These are phyloP conservation scores for Boeremia exigua DNA, from an alignment of 2,329 filamentous ascomycete species.

Conservation along the genomic window DNA sequence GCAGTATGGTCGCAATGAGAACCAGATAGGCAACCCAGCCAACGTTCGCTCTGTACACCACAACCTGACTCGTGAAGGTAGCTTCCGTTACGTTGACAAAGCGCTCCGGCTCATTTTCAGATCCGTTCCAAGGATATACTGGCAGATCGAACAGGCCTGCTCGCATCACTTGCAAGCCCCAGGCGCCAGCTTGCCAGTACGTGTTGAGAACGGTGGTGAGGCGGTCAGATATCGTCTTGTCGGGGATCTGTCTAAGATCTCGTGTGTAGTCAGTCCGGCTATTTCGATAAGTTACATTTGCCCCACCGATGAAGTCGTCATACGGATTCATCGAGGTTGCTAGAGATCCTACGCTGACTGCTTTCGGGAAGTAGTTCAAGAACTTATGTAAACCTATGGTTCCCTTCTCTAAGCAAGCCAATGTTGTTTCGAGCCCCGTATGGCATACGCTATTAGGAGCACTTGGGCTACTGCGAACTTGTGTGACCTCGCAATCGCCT, in stretches of 20 bases:
- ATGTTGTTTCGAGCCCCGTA: neutral
- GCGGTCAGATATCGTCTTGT: neutral
- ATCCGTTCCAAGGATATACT: neutral
- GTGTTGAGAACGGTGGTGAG: slow-evolving; percentile 8
- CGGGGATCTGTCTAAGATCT: neutral
- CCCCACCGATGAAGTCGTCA: neutral
- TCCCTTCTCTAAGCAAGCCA: neutral
- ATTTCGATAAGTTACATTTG: neutral
- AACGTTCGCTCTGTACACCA: neutral
- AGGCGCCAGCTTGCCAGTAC: slow-evolving; percentile 2
- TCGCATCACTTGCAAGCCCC: neutral
- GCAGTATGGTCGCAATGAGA: neutral
- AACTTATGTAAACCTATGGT: neutral
- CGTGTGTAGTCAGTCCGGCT: neutral
- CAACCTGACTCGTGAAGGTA: neutral
- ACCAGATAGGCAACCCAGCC: neutral
- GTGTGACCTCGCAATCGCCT: neutral
- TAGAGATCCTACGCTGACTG: no score
- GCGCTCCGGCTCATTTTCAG: neutral
- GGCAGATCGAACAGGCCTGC: neutral
- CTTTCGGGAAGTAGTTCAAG: neutral
- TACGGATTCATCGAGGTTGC: no score
- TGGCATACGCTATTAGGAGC: neutral
- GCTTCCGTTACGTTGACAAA: neutral
- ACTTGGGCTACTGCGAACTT: neutral